These are phyloP conservation scores for Geotrichum carabidarum DNA, from an alignment of 1,139 yeast species.

Conservation along the genomic window DNA sequence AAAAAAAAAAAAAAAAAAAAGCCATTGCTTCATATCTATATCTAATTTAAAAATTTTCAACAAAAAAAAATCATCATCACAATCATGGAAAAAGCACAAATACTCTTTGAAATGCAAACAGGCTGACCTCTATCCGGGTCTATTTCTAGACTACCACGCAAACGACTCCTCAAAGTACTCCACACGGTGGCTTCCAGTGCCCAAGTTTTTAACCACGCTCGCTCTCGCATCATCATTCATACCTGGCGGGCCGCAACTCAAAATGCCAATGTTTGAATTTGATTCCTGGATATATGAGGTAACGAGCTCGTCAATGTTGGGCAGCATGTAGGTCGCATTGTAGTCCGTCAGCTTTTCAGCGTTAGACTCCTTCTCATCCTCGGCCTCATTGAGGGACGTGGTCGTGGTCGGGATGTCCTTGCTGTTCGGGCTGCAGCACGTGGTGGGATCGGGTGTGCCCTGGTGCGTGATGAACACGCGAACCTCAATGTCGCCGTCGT, in stretches of 20 bases:
- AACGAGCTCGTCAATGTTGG: constrained; percentile 12
- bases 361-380: neutral
- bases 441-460: constrained; percentile 3
- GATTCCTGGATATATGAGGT: constrained; percentile 30
- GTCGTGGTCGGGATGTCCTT: neutral
- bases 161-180: constrained; percentile 44
- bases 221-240: constrained; percentile 40
- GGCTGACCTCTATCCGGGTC: too few species aligned
- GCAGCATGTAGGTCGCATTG: constrained; percentile 5
- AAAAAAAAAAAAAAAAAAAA: neutral
- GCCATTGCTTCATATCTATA: neutral
- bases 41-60: neutral
- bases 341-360: neutral
- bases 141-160: constrained; percentile 32
- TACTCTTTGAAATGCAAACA: neutral
- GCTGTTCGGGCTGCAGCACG: neutral
- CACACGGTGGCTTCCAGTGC: constrained; percentile 31
- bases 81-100: neutral
- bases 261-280: constrained; percentile 24
- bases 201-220: constrained; percentile 25
- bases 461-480: constrained; percentile 34
- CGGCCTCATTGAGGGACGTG: neutral
- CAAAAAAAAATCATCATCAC: neutral
- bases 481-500: constrained; percentile 33
- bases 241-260: constrained; percentile 41